phyloP scores from a whole-genome alignment of 2,329 filamentous ascomycete species.

The Penicillium decumbens region DNA sequence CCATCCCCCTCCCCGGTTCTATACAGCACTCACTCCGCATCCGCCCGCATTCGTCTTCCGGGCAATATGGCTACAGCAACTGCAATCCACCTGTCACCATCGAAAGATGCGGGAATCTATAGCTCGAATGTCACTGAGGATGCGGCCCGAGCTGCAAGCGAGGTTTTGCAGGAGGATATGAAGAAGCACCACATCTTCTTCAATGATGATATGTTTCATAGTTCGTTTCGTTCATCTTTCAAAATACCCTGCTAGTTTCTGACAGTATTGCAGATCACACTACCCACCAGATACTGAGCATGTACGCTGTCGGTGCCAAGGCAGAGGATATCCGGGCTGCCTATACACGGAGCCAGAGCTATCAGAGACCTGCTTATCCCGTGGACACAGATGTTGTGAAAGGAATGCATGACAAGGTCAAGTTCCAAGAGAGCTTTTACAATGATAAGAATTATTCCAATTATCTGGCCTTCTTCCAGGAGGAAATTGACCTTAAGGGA shows the following conservation, averaged over 20 bases:
- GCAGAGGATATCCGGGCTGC: slow-evolving; percentile 56
- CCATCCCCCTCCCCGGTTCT: neutral
- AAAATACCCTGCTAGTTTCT: neutral
- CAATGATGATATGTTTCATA: slow-evolving; percentile 70
- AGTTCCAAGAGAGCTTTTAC: slow-evolving; percentile 59
- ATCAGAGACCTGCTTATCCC: slow-evolving; percentile 57
- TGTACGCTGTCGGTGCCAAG: slow-evolving; percentile 70
- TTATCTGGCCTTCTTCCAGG: slow-evolving; percentile 71
- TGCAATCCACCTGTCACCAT: slow-evolving; percentile 44
- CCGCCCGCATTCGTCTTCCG: neutral
- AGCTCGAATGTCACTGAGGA: slow-evolving; percentile 49
- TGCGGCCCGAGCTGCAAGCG: slow-evolving; percentile 58
- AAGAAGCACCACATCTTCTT: slow-evolving; percentile 73
- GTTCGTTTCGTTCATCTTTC: slow-evolving; percentile 21
- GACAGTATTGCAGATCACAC: slow-evolving; percentile 60
- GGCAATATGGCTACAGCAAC: slow-evolving; percentile 48
- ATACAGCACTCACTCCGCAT: neutral
- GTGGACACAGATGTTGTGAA: slow-evolving; percentile 50
- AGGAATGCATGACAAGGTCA: slow-evolving; percentile 54
- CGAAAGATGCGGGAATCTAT: slow-evolving; percentile 44
- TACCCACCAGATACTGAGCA: slow-evolving; percentile 67
- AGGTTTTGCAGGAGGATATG: slow-evolving; percentile 72
- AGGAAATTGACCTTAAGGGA: slow-evolving; percentile 61
- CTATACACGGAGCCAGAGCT: slow-evolving; percentile 61
- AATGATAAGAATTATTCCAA: slow-evolving; percentile 63